Evolutionary conservation across 2,329 filamentous ascomycete species (phyloP).

Genomic region (Ophiostoma montium): DNA sequence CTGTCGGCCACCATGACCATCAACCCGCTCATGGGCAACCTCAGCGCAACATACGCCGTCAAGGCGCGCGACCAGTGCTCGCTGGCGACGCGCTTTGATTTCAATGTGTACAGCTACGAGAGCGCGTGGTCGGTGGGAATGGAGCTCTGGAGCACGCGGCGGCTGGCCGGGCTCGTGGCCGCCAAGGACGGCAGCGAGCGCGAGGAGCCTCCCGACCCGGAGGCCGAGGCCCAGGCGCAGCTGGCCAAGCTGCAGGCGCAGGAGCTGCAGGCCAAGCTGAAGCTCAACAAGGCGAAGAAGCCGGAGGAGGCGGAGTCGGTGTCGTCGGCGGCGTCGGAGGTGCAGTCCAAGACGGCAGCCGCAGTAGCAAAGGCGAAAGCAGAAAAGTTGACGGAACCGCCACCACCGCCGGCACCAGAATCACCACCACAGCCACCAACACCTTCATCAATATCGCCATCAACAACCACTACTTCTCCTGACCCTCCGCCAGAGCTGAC

Average conservation of each 20-base stretch:
- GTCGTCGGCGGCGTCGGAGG: too few relatives aligned
- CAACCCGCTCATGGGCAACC: slow-evolving; percentile 86
- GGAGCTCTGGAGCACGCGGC: slow-evolving; percentile 72
- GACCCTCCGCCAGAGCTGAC: too few relatives aligned
- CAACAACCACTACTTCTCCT: too few relatives aligned
- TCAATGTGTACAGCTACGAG: slow-evolving; percentile 98
- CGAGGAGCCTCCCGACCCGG: too few relatives aligned
- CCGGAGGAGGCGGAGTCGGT: slow-evolving; percentile 1
- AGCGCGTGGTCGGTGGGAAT: slow-evolving; percentile 83
- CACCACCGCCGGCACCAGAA: not conserved
- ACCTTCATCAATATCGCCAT: not conserved
- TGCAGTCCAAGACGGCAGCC: slow-evolving; percentile 1
- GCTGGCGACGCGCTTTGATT: slow-evolving; percentile 82
- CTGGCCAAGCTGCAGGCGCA: not conserved
- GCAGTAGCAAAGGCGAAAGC: not conserved
- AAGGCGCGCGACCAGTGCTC: slow-evolving; percentile 71
- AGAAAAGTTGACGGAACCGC: not conserved
- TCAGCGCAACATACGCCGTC: slow-evolving; percentile 84
- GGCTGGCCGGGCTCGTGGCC: slow-evolving; percentile 15
- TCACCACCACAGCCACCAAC: not conserved
- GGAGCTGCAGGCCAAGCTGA: not conserved
- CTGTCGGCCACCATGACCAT: slow-evolving; percentile 87
- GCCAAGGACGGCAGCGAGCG: not conserved
- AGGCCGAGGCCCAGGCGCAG: too few relatives aligned
- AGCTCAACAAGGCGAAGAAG: not conserved